Evolutionary conservation across 2,329 filamentous ascomycete genomes (phyloP).

Genomic region (Hypoxylon sp.): DNA sequence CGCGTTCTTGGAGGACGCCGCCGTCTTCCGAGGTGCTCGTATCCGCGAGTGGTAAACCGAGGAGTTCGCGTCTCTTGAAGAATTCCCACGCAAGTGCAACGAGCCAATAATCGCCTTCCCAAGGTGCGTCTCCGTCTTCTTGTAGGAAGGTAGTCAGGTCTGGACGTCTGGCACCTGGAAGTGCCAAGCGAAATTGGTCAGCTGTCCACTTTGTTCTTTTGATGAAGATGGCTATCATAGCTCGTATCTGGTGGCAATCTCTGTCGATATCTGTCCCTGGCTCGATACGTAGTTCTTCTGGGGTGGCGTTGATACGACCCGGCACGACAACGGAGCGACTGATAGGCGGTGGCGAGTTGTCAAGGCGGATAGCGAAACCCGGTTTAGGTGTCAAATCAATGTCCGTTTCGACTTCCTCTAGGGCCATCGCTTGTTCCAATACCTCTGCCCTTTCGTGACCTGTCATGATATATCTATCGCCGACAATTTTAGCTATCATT

Average conservation of each 20-base stretch:
- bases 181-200: slow-evolving; percentile 22
- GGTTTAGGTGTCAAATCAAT: slow-evolving; percentile 32
- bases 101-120: slow-evolving; percentile 1
- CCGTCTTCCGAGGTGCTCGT: neutral
- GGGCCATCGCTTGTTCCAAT: neutral
- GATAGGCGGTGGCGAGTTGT: neutral
- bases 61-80: slow-evolving; percentile 36
- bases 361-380: slow-evolving; percentile 10
- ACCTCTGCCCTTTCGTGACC: neutral
- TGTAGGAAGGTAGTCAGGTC: slow-evolving; percentile 23
- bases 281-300: neutral
- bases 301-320: neutral
- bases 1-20: slow-evolving; percentile 4
- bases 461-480: neutral
- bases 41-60: slow-evolving; percentile 12
- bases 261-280: slow-evolving; percentile 28
- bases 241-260: slow-evolving; percentile 36
- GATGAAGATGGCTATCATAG: slow-evolving; percentile 31
- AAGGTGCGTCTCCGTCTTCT: slow-evolving; percentile 16
- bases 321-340: slow-evolving; percentile 11
- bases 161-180: slow-evolving; percentile 4
- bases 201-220: slow-evolving; percentile 18
- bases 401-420: slow-evolving; percentile 15
- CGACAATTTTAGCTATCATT: neutral
- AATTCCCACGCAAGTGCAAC: slow-evolving; percentile 34